Conservation (phyloP, 495 filamentous ascomycete genomes). For the Tuber aestivum region DNA sequence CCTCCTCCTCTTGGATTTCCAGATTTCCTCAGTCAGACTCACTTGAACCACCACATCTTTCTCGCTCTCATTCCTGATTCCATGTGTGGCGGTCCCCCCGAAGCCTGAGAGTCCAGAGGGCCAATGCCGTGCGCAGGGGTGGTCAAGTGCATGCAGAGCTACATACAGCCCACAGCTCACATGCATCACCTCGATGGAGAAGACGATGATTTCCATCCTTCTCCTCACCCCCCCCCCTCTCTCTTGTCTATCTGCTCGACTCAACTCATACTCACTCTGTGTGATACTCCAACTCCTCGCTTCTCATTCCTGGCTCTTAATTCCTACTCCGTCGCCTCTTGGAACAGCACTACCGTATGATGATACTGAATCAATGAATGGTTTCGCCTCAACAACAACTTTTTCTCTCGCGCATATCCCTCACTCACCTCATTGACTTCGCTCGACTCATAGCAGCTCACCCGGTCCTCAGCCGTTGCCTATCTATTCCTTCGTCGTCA, state of each 20-base stretch:
- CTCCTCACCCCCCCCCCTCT: not conserved
- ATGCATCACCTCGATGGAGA: slow-evolving; percentile 24
- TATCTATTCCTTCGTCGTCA: not conserved
- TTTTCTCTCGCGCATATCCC: slow-evolving; percentile 26
- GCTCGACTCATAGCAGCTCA: slow-evolving; percentile 11
- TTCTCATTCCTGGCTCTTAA: slow-evolving; percentile 1
- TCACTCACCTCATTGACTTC: slow-evolving; percentile 31
- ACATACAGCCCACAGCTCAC: slow-evolving; percentile 17
- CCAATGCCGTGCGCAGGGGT: slow-evolving; percentile 30
- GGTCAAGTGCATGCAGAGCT: slow-evolving; percentile 26
- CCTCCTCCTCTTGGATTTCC: not conserved
- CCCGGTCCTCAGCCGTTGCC: slow-evolving; percentile 16
- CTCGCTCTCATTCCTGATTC: not conserved
- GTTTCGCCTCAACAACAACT: slow-evolving; percentile 32
- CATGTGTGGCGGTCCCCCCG: slow-evolving; percentile 6
- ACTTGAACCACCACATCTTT: not conserved
- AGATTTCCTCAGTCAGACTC: not conserved
- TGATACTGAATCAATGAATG: slow-evolving; percentile 34
- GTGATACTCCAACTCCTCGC: not conserved
- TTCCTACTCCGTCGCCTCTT: not conserved
- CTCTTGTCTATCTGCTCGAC: not conserved
- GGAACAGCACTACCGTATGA: slow-evolving; percentile 18
- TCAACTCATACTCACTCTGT: not conserved
- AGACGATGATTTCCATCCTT: slow-evolving; percentile 27
- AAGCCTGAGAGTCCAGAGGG: slow-evolving; percentile 20